Evolutionary conservation across 768 basidiomycete species (phyloP), one percentile per base, ranked within the genome.

Genomic region (Myochromella boudieri): DNA sequence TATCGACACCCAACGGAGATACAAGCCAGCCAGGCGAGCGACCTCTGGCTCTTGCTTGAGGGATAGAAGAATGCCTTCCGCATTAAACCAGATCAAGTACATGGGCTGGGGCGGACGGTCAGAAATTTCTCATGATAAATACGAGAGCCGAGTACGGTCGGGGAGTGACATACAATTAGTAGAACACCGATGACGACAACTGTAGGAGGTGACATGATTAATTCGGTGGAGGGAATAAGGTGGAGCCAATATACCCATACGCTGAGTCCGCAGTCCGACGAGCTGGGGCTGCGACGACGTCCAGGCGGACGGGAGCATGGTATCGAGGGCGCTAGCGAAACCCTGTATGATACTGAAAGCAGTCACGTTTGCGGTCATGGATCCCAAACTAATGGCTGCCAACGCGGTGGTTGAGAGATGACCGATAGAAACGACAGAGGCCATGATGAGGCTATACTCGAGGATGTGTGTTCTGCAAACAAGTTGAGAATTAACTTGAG

Each of bases 251-350:
- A 36, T 53, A 87, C 87, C 70, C 88, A 91, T 93, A 53, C 94
- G 74, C 63, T 95, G 92, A 7, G 87, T 67, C 94, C 94, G 95
- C 6, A 95, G 74, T 6, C 94, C 94, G 9, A 97, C 91, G 9
- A 91, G 74, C 12, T 85, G 69, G 0, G 94, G 95, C 24, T 85
- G 82, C 1, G 83, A 61, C 3, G 92, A 93, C 0, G 97, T 95
- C 94, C 91, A 99, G 12, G 95, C 94, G 29, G 91, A 82, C 1
- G 97, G 95, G 7, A 97, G 81, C 57, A 99, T 78, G 0, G 95
- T 95, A 63, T 99, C 97, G 15, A 99, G 80, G 0, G 91, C 84
- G 39, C 87, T 89, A 6, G 81, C 71, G 44, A 95, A 81, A 15
- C 92, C 92, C 53, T 87, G 86, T 5, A 94, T 70, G 44, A 95